Conservation (phyloP, 2,329 filamentous ascomycete species). For the Bipolaris gigantea region DNA sequence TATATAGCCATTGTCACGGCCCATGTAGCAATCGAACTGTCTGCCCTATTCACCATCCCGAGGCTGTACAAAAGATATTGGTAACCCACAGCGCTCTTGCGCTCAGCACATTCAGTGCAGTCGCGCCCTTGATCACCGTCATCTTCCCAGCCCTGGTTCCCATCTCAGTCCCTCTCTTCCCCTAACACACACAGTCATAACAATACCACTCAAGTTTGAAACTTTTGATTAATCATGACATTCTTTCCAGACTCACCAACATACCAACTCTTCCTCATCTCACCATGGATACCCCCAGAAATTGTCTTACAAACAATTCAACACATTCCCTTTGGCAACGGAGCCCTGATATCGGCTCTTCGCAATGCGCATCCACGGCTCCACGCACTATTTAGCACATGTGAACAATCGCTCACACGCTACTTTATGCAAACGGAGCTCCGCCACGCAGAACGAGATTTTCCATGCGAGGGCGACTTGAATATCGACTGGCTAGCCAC, state of each 20-base stretch:
- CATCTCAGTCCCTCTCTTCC: not conserved
- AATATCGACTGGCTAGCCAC: constrained; percentile 29
- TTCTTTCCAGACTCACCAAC: not conserved
- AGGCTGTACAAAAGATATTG: not conserved
- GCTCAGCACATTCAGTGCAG: not conserved
- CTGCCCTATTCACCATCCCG: not conserved
- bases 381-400: constrained; percentile 21
- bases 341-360: constrained; percentile 23
- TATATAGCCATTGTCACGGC: constrained; percentile 8
- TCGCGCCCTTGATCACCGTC: not conserved
- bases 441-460: constrained; percentile 33
- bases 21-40: not conserved
- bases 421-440: constrained; percentile 30
- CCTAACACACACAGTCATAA: not conserved
- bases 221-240: constrained; percentile 12
- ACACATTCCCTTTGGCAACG: constrained; percentile 30
- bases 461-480: constrained; percentile 17
- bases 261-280: constrained; percentile 14
- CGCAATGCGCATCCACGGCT: constrained; percentile 24
- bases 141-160: not conserved
- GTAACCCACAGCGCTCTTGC: not conserved
- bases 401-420: constrained; percentile 32
- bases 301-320: constrained; percentile 33
- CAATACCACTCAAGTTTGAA: not conserved
- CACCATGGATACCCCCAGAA: constrained; percentile 29